These are phyloP conservation scores for Thelonectria rubi DNA, from an alignment of 2,329 filamentous ascomycete species.

Conservation along the genomic window DNA sequence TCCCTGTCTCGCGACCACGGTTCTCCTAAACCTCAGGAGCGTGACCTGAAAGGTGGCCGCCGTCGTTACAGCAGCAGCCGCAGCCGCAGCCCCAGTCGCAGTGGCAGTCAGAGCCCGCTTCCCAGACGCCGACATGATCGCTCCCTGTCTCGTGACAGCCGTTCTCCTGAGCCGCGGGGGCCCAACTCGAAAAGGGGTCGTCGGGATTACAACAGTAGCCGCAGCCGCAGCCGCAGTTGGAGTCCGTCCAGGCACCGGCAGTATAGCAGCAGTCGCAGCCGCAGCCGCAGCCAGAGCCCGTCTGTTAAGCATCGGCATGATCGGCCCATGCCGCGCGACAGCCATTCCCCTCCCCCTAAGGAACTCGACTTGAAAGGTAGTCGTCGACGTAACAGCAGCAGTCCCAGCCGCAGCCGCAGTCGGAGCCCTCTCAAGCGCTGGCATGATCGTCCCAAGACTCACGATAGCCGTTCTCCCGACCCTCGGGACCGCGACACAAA, in stretches of 20 bases:
- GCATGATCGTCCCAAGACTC: constrained; percentile 40
- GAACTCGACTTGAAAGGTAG: constrained; percentile 12
- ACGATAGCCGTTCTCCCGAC: constrained; percentile 45
- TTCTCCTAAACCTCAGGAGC: constrained; percentile 38
- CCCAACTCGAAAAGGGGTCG: background rate
- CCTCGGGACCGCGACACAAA: constrained; percentile 22
- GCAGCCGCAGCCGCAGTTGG: constrained; percentile 37
- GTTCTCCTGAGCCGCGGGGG: too few relatives aligned
- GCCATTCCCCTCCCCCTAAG: constrained; percentile 42
- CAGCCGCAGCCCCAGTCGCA: too few relatives aligned
- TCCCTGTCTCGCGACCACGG: constrained; percentile 45
- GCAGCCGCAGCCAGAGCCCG: constrained; percentile 36
- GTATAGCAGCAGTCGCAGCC: constrained; percentile 32
- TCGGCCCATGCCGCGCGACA: constrained; percentile 44
- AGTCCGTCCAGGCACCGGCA: constrained; percentile 26
- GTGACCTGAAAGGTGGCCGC: constrained; percentile 2
- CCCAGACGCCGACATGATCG: too few relatives aligned
- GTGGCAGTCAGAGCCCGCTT: too few relatives aligned
- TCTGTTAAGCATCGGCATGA: constrained; percentile 22
- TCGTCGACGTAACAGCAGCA: too few relatives aligned
- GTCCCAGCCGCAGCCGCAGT: too few relatives aligned
- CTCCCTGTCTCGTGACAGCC: too few relatives aligned
- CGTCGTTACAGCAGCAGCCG: too few relatives aligned
- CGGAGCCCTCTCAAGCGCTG: constrained; percentile 21
- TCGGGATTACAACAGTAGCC: constrained; percentile 26